Evolutionary conservation across 2,329 filamentous ascomycete species (phyloP), one percentile per base, ranked within the genome.

Genomic region (Fusarium foetens): DNA sequence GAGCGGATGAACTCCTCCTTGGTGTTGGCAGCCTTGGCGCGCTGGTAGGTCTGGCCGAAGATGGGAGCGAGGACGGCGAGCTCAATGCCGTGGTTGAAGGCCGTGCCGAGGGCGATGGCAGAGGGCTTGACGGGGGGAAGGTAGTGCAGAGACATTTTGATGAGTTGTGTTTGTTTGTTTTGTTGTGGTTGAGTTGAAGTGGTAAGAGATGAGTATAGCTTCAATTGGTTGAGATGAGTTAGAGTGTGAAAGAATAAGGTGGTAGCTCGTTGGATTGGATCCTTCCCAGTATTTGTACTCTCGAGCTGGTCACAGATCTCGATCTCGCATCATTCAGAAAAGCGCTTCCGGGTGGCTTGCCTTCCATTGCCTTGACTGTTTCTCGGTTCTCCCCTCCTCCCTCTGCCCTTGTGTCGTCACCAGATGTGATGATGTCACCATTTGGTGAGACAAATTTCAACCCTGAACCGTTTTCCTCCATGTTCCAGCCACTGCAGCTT

Each of bases 1-100:
- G 94, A 97, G 84, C 92, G 92, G 84, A 97, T 85, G 86, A 98
- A 98, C 86, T 98, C 95, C 86, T 98, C 95, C 87, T 96, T 97
- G 80, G 92, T 93, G 90, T 97, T 95, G 83, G 95, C 90, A 69
- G 90, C 86, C 89, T 97, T 95, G 76, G 95, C 95, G 77, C 94
- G 93, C 85, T 95, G 92, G 89, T 97, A 98, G 80, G 94, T 95
- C 80, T 97, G 92, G 81, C 96, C 95, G 82, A 98, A 97, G 84
- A 98, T 86, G 72, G 95, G 95, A 67, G 91, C 89, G 71, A 98
- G 90, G 78, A 98, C 90, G 72, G 93, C 95, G 73, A 96, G 91
- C 80, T 96, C 96, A 79, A 94, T 88, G 79, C 92, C 91, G 86
- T 99, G 95, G 89, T 93, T 98, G 91, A 98, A 99, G 83, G 94